phyloP scores from a whole-genome alignment of 768 basidiomycete genomes.

The Hortiboletus campestris region DNA sequence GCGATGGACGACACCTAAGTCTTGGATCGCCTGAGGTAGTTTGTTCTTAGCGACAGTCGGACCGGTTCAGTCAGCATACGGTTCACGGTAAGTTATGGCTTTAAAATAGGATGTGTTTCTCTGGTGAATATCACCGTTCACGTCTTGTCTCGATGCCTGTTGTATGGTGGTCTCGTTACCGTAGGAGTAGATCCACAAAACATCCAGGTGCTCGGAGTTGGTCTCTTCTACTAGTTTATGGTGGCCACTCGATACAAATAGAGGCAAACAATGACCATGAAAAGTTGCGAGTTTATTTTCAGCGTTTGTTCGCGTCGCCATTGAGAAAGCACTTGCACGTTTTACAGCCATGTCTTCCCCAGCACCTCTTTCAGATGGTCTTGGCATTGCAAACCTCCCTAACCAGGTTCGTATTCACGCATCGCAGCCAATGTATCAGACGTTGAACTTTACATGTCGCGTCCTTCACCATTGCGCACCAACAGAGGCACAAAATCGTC shows the following conservation, averaged over 20 bases:
- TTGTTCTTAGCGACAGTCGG: too few relatives aligned
- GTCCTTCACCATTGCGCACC: neutral
- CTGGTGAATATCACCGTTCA: too few relatives aligned
- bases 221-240: too few relatives aligned
- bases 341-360: constrained; percentile 27
- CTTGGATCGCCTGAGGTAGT: too few relatives aligned
- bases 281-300: constrained; percentile 25
- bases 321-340: constrained; percentile 14
- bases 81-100: too few relatives aligned
- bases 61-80: too few relatives aligned
- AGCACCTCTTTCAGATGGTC: constrained; percentile 59
- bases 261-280: constrained; percentile 22
- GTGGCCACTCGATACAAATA: constrained; percentile 29
- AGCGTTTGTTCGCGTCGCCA: constrained; percentile 16
- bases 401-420: constrained; percentile 74
- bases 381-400: constrained; percentile 94
- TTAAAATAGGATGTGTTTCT: too few relatives aligned
- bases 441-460: neutral
- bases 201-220: too few relatives aligned
- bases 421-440: neutral
- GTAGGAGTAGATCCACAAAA: too few relatives aligned
- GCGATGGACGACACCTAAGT: constrained; percentile 19
- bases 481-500: constrained; percentile 97
- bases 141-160: too few relatives aligned
- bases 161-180: too few relatives aligned